These are phyloP conservation scores for Houttuynia cordata DNA, from an alignment of 164 flowering plant genomes.

Conservation along the genomic window DNA sequence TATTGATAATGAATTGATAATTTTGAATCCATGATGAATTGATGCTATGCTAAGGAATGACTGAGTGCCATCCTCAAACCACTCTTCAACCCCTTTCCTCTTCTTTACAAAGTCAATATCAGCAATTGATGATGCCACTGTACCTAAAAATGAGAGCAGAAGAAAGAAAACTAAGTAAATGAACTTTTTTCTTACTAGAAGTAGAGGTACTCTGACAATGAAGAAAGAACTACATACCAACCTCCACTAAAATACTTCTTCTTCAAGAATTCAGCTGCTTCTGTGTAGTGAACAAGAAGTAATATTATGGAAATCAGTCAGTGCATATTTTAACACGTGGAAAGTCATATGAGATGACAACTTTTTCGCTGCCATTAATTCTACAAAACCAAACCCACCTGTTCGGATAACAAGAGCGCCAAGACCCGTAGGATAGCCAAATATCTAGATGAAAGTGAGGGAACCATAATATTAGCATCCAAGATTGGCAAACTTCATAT, in stretches of 20 bases:
- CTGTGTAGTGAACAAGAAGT: conserved; percentile 23
- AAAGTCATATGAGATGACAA: no score
- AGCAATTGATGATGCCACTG: conserved; percentile 91
- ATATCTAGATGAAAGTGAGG: conserved; percentile 28
- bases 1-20: conserved; percentile 47
- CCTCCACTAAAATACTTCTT: conserved; percentile 97
- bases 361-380: background rate
- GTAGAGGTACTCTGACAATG: background rate
- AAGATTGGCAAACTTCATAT: background rate
- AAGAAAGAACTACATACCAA: conserved; percentile 14
- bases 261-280: conserved; percentile 61
- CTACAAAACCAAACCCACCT: background rate
- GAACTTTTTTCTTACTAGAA: background rate
- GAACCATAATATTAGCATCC: background rate
- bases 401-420: conserved; percentile 79
- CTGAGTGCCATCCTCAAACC: conserved; percentile 83
- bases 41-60: conserved; percentile 86
- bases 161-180: conserved; percentile 3
- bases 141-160: conserved; percentile 38
- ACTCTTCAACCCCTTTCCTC: conserved; percentile 64
- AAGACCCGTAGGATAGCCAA: conserved; percentile 98
- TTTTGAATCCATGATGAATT: conserved; percentile 60
- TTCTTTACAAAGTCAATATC: conserved; percentile 75
- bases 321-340: no score
- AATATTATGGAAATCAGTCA: background rate